Base-by-base conservation (phyloP, 73 alveolate species). In the Loxodes magnus region DNA sequence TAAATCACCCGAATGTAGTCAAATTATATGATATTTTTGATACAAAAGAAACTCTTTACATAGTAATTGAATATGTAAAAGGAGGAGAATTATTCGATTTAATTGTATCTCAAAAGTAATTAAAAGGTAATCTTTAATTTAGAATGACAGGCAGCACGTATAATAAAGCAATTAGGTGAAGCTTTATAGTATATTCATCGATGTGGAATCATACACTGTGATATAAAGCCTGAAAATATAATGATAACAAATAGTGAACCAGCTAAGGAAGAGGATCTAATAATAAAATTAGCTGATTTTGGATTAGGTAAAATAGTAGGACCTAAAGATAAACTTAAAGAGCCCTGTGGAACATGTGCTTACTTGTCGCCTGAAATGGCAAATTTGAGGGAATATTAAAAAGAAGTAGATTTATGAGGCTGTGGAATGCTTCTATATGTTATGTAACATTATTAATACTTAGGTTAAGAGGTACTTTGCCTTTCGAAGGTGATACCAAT, bases 291-390 rank as follows among this genome's bases (percentile, higher is more conserved):
- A 36, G 48, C 80, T 38, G 91, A 77, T 56, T 77, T 77, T 46
- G 91, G 91, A 7, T 58, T 77, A 14, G 17, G 67, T 25, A 78
- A 77, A 53, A 77, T 77, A 27, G 34, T 78, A 4, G 78, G 66
- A 35, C 80, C 80, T 15, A 56, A 49, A 21, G 83, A 76, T 49
- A 35, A 56, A 38, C 28, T 79, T 58, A 38, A 34, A 23, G 93
- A 80, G 24, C 63, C 67, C 27, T 74, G 71, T 59, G 88, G 88
- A 4, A 60, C 74, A 3, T 63, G 64, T 50, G 74, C 74, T 12
- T 60, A 60, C 39, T 49, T 60, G 15, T 61, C 74, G 2, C 74
- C 74, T 7, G 74, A 60, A 33, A 54, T 60, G 35, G 46, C 49
- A 23, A 28, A 21, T 16, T 31, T 46, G 27, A 24, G 35, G 5